Evolutionary conservation across 2,329 filamentous ascomycete genomes (phyloP), one percentile per base, ranked within the genome.

Genomic region (Fusarium sp.): DNA sequence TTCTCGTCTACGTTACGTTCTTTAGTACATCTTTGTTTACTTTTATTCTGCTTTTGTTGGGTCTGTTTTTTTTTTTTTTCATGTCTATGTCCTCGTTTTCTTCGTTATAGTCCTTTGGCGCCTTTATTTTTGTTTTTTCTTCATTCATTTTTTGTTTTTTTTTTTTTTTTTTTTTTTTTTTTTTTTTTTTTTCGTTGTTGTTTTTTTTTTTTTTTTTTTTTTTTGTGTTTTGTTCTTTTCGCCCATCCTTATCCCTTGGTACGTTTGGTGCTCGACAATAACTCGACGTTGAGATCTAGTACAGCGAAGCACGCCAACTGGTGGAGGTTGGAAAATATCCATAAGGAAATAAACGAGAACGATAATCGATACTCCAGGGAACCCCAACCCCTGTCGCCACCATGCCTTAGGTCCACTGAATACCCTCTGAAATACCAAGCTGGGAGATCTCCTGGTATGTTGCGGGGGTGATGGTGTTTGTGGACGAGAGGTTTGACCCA

Each of bases 381-480:
- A 40, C 20, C 22, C 22, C 34, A 11, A 20, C 62, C 20, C 60
- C 59, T 37, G 20, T 24, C 20, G 34, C 50, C 38, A 59, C 22
- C 38, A 29, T 42, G 24, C 34, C 42, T 72, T 57, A 77, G 60
- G 68, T 60, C 77, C 77, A 78, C 42, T 47, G 42, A 14, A 77
- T 64, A 10, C 60, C 73, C 27, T 78, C 77, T 24, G 64, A 8
- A 20, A 79, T 69, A 37, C 37, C 68, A 60, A 79, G 62, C 24
- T 79, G 77, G 35, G 72, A 69, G 64, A 79, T 75, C 5, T 79
- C 77, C 45, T 78, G 75, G 50, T 69, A 78, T 8, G 72, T 78
- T 10, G 75, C 61, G 6, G 78, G 78, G n/a, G 78, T 79, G 45
- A 79, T 75, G 20, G 76, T 79, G 57, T 78, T 79, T 40, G 77